Percentiles rank a stretch among this genome's conserved stretches.
These are phyloP conservation scores for Geranium rotundifolium DNA, from an alignment of 345 rosid genomes.

Conservation along the genomic window DNA sequence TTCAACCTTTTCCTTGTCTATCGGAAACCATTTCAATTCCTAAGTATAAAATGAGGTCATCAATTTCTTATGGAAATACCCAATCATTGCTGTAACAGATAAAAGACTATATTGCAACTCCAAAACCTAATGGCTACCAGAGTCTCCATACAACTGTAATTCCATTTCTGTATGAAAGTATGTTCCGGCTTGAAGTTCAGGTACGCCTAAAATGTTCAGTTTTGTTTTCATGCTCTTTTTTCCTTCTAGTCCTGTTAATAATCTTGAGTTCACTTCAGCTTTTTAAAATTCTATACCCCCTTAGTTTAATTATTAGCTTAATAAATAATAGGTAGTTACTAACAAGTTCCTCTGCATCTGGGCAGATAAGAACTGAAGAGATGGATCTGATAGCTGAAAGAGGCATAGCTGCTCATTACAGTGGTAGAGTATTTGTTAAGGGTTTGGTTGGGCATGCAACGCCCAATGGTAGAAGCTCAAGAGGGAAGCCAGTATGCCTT, in stretches of 20 bases:
- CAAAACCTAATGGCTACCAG: constrained; percentile 98
- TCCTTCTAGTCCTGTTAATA: not conserved
- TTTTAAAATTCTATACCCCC: not conserved
- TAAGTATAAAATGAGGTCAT: not conserved
- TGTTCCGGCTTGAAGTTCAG: constrained; percentile 87
- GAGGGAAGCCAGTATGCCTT: constrained; percentile 73
- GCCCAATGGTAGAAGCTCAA: constrained; percentile 53
- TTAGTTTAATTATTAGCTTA: not conserved
- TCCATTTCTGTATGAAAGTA: constrained; percentile 84
- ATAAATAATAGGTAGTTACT: not conserved
- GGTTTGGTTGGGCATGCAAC: constrained; percentile 65
- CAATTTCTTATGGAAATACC: constrained; percentile 2
- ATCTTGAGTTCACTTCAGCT: not conserved
- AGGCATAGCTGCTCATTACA: constrained; percentile 96
- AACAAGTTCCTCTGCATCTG: not conserved
- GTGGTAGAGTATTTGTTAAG: constrained; percentile 68
- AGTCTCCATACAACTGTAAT: constrained; percentile 90
- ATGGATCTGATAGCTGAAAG: constrained; percentile 96
- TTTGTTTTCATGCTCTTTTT: constrained; percentile 5
- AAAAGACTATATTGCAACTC: constrained; percentile 97
- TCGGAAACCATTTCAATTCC: not conserved
- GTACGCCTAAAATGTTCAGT: constrained; percentile 21
- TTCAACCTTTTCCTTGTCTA: constrained; percentile 9
- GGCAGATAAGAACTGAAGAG: constrained; percentile 95
- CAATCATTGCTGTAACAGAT: constrained; percentile 38